These are phyloP conservation scores for Cryptosporidium meleagridis DNA, from an alignment of 169 alveolate genomes.

Conservation along the genomic window DNA sequence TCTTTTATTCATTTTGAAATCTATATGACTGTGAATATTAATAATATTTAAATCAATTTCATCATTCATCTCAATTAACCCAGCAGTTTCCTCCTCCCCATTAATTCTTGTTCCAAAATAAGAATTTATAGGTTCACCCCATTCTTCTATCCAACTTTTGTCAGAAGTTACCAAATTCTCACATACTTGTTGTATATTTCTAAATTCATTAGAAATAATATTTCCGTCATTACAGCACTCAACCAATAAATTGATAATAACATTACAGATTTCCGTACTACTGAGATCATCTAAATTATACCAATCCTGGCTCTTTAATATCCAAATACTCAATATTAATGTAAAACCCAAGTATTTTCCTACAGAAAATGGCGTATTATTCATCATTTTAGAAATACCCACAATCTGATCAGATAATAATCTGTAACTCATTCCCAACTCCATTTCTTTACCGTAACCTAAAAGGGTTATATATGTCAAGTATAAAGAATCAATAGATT, in stretches of 20 bases:
- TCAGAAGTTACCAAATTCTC: neutral
- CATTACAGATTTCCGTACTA: slow-evolving; percentile 20
- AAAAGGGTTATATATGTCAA: neutral
- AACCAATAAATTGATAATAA: neutral
- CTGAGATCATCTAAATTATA: slow-evolving; percentile 39
- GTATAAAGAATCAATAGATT: slow-evolving; percentile 38
- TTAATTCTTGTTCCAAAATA: neutral
- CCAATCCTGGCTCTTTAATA: slow-evolving; percentile 47
- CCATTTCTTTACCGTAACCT: neutral
- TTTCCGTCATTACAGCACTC: neutral
- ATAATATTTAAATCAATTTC: neutral
- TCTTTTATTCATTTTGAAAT: neutral
- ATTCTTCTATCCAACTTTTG: neutral
- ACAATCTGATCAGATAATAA: slow-evolving; percentile 37
- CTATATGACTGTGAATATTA: neutral
- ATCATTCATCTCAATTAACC: neutral
- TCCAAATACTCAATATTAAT: slow-evolving; percentile 35
- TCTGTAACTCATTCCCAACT: neutral
- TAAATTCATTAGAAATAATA: neutral
- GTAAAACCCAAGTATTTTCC: slow-evolving; percentile 22
- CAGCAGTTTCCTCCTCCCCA: neutral
- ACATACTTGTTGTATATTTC: neutral
- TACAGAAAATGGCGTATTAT: slow-evolving; percentile 25
- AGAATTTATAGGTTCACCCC: neutral
- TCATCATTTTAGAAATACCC: slow-evolving; percentile 8